Evolutionary conservation across 148 eudicot species (phyloP).

Genomic region (Nyssa sinensis): DNA sequence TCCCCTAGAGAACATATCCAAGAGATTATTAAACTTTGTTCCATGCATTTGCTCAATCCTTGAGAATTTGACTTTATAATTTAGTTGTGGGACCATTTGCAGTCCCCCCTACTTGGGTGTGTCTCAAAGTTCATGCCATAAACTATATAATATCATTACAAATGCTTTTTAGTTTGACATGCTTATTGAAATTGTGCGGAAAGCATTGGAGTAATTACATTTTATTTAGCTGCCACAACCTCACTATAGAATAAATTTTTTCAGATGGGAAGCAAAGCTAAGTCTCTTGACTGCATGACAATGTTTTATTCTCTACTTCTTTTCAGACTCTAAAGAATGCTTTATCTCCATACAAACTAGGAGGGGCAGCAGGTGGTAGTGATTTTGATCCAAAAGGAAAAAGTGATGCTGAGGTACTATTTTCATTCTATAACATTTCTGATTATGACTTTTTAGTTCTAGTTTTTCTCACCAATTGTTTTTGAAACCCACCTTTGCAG

Average conservation of each 20-base stretch:
- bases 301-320: constrained; percentile 3
- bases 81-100: no score
- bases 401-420: constrained; percentile 82
- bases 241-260: background rate
- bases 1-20: no score
- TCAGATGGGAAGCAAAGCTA: background rate
- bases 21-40: no score
- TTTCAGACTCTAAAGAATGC: constrained; percentile 89
- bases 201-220: background rate
- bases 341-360: constrained; percentile 90
- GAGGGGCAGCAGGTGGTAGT: constrained; percentile 99
- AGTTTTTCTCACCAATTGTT: background rate
- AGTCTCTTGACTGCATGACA: background rate
- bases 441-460: constrained; percentile 2
- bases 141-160: no score
- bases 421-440: constrained; percentile 14
- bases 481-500: constrained; percentile 34
- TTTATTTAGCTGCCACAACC: background rate
- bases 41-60: no score
- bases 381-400: constrained; percentile 99
- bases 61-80: no score
- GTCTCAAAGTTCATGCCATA: background rate
- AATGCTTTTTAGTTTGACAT: background rate
- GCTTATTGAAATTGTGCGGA: background rate
- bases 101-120: background rate